Percentiles rank a stretch among this genome's conserved stretches.
These are phyloP conservation scores for Colletotrichum truncatum DNA, from an alignment of 2,329 filamentous ascomycete species.

Conservation along the genomic window DNA sequence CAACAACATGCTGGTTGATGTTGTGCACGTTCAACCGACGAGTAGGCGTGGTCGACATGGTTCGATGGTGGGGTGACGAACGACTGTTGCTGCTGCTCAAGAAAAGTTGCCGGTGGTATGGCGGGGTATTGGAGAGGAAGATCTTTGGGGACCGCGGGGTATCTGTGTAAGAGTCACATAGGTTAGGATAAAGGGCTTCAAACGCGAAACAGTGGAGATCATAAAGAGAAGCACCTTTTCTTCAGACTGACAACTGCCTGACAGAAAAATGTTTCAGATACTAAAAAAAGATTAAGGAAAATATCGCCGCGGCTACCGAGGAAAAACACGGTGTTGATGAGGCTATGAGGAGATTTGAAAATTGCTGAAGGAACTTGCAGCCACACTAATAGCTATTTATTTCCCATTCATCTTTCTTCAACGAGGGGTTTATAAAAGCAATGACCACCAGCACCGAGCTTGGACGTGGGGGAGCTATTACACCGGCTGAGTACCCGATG, in stretches of 20 bases:
- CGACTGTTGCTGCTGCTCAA: constrained; percentile 24
- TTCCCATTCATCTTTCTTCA: background rate
- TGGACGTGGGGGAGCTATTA: constrained; percentile 2
- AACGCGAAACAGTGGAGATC: constrained; percentile 25
- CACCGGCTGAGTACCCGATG: background rate
- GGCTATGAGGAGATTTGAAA: background rate
- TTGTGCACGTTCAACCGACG: constrained; percentile 77
- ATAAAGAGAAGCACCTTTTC: constrained; percentile 1
- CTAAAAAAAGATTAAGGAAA: no score
- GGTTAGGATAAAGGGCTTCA: constrained; percentile 27
- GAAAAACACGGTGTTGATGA: background rate
- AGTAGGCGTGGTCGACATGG: constrained; percentile 46
- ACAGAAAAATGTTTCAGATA: no score
- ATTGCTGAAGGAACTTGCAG: background rate
- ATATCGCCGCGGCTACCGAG: no score
- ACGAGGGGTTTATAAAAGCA: background rate
- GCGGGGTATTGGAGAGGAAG: constrained; percentile 27
- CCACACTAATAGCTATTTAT: constrained; percentile 19
- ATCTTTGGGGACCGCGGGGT: constrained; percentile 30
- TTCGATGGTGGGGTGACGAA: constrained; percentile 36
- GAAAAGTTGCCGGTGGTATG: constrained; percentile 29
- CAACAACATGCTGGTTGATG: constrained; percentile 90
- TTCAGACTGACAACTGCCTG: background rate
- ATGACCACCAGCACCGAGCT: background rate
- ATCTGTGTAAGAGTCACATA: constrained; percentile 31